These are phyloP conservation scores for Fibroporia radiculosa DNA, from an alignment of 768 basidiomycete species.

Conservation along the genomic window DNA sequence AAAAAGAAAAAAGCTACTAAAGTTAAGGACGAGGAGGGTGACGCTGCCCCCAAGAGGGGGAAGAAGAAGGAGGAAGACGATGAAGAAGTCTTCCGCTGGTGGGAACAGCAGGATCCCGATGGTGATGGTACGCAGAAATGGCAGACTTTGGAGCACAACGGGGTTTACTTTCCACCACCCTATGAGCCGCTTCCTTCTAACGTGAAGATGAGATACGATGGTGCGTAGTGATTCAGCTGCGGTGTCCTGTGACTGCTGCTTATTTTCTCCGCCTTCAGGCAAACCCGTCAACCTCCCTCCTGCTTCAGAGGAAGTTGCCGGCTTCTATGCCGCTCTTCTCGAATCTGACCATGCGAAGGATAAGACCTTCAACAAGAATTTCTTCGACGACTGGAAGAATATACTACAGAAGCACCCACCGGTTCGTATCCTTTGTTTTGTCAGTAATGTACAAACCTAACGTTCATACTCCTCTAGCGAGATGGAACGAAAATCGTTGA, in stretches of 20 bases:
- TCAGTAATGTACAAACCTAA: conserved; percentile 6
- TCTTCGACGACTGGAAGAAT: conserved; percentile 84
- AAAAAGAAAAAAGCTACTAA: conserved; percentile 33
- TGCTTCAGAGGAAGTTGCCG: conserved; percentile 92
- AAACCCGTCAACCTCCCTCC: conserved; percentile 70
- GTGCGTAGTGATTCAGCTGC: conserved; percentile 33
- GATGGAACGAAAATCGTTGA: conserved; percentile 68
- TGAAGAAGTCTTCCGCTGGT: conserved; percentile 77
- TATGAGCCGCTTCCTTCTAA: conserved; percentile 77
- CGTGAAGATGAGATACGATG: conserved; percentile 94
- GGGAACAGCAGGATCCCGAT: conserved; percentile 67
- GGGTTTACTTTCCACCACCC: conserved; percentile 92
- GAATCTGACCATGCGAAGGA: conserved; percentile 92
- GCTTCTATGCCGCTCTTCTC: conserved; percentile 89
- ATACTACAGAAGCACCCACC: conserved; percentile 78
- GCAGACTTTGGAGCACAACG: conserved; percentile 91
- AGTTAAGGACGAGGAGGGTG: conserved; percentile 34
- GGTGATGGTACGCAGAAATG: conserved; percentile 82
- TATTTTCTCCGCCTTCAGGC: conserved; percentile 37
- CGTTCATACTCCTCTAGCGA: conserved; percentile 30
- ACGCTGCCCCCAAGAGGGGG: conserved; percentile 33
- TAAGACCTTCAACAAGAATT: conserved; percentile 84
- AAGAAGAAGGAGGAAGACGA: conserved; percentile 55
- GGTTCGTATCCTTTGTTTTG: conserved; percentile 37
- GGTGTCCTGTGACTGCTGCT: background rate